Evolutionary conservation across 2,329 filamentous ascomycete genomes (phyloP), one percentile per base, ranked within the genome.

Genomic region (Diaporthe citriasiana): DNA sequence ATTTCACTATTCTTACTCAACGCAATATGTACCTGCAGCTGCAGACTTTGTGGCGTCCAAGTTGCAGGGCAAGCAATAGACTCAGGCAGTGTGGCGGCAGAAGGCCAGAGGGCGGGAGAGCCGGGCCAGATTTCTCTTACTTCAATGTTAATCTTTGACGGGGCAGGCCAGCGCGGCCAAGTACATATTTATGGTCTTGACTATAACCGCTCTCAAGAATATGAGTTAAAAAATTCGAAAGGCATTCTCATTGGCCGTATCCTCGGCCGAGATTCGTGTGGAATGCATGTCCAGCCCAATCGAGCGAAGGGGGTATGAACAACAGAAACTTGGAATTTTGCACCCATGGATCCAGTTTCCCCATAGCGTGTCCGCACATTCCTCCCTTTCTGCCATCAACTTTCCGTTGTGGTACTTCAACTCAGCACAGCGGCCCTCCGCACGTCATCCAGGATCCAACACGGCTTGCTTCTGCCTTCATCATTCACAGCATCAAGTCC

Each of bases 351-450:
- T 33, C 27, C 47, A 35, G n/a, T 55, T n/a, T 38, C 51, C n/a
- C 9, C 22, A 33, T 42, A 19, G 27, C 19, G 25, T 40, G 19
- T 19, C 13, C 10, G n/a, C 8, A 27, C 56, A 70, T 51, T 53
- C 35, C 65, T 60, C 53, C 17, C 25, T 35, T 17, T 33, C 12
- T 56, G 10, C 33, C 30, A 33, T 27, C 33, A 40, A 13, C 13
- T 47, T 13, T 55, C 33, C 30, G 47, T 59, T 33, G 45, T 72
- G 73, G 45, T 72, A 63, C 56, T 69, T 59, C 5, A 72, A 47
- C 33, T 0, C 35, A 35, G 55, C n/a, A 45, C 6, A 47, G 19
- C 27, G 4, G 19, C 45, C 35, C 25, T n/a, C 38, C 38, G 17
- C 47, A 40, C 27, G 1, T 15, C 30, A 51, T 40, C 51, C 45